Base-by-base conservation (phyloP, 768 basidiomycete genomes). In the Auricularia sp. region DNA sequence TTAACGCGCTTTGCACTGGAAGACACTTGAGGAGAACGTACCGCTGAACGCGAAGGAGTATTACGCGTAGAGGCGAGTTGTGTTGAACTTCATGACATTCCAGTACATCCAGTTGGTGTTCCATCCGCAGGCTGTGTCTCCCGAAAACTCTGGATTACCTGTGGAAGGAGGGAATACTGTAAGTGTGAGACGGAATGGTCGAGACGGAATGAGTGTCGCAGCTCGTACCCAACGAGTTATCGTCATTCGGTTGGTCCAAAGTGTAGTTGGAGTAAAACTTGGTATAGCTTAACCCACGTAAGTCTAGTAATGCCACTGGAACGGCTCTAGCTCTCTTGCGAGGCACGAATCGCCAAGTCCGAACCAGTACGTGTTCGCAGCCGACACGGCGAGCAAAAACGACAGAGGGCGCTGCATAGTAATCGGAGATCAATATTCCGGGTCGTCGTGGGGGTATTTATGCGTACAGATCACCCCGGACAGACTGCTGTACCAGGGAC, bases 11-110 rank as follows among this genome's bases (percentile, higher is more conserved):
- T 36, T 68, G 77, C 5, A 80, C 75, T 67, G 87, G 79, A 65
- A 87, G 86, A 36, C 29, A 29, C 29, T 29, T 29, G 85, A 86
- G 33, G 85, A 87, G 35, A 51, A 51, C 47, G 47, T 18, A 51
- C 84, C 87, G 29, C 86, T 83, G 64, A 81, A 85, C 0, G 87
- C 87, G 65, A 83, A 83, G 74, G 29, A 29, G 29, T 88, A 83
- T 72, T 84, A 88, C 0, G 84, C 85, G 69, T 84, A 76, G 53
- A 85, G 62, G 16, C 78, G 70, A 8, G 84, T 82, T 39, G 74
- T 79, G 76, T 86, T 87, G 75, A 79, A 79, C 21, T 77, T 73
- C 1, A 78, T 75, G 0, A 83, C 83, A 64, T 78, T 74, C 65
- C 77, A 79, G 68, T 83, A 84, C 63, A 86, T 79, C 83, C 83